phyloP scores from a whole-genome alignment of 345 rosid genomes.

The Melastoma malabathricum region DNA sequence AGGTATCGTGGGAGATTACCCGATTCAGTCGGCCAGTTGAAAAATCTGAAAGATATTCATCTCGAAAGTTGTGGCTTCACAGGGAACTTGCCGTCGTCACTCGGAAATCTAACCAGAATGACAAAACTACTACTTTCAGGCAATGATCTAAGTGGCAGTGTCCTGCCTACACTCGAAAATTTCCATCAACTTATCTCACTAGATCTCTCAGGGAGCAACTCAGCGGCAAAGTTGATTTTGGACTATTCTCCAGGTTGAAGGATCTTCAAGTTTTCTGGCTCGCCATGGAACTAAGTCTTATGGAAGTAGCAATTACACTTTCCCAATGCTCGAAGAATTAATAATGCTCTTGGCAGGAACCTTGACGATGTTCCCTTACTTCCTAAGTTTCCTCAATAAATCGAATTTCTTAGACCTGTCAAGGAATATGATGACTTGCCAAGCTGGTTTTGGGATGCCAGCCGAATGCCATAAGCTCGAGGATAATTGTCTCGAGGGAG shows the following conservation, averaged over 20 bases:
- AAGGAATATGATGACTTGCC: not conserved
- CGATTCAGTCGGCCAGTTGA: not conserved
- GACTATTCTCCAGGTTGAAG: not conserved
- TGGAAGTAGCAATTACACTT: too few relatives aligned
- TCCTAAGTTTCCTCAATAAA: not conserved
- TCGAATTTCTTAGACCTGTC: not conserved
- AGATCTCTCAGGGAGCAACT: not conserved
- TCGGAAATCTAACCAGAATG: not conserved
- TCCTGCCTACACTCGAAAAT: not conserved
- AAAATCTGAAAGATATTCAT: not conserved
- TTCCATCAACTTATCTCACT: not conserved
- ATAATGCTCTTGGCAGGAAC: too few relatives aligned
- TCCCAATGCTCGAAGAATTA: too few relatives aligned
- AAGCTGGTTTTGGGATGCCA: not conserved
- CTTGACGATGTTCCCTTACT: not conserved
- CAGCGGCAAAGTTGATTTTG: not conserved
- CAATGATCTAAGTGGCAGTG: not conserved
- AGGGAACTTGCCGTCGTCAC: not conserved
- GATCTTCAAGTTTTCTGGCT: too few relatives aligned
- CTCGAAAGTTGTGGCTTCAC: not conserved
- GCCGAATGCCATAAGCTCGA: fast-evolving
- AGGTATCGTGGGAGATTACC: not conserved
- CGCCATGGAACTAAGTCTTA: too few relatives aligned
- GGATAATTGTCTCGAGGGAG: not conserved
- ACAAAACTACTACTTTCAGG: fast-evolving